Base-by-base conservation (phyloP, 352 stramenopile species). In the Phytophthora idaei region DNA sequence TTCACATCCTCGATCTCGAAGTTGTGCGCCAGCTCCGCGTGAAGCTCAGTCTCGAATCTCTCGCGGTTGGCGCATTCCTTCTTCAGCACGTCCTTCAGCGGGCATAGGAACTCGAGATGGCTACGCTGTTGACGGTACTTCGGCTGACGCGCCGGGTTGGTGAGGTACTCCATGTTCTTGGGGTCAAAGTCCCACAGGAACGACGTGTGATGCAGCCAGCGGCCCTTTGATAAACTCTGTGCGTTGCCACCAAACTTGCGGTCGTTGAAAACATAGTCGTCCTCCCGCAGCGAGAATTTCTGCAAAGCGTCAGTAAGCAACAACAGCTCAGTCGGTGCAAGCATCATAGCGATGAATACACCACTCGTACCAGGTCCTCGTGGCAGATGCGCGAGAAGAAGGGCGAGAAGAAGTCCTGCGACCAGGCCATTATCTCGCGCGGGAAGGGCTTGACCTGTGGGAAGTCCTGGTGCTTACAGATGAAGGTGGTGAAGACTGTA, bases 181-280 rank as follows among this genome's bases (percentile, higher is more conserved):
- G 89, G 71, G 53, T 98, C 76, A 64, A 97, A 99, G 72, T 99
- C 94, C 93, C 94, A 99, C 12, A 99, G 71, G 76, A 99, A 99
- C 54, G 91, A 98, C 21, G 97, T 99, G 77, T 99, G 97, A 73
- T 99, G 97, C 25, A 99, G 73, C 91, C 93, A 99, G 12, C 96
- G 94, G 52, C 90, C 85, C 68, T 94, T 97, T 5, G 86, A 91
- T 62, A 99, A 98, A 65, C 86, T 95, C 73, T 99, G 97, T 14
- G 97, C 97, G 75, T 99, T 99, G 39, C 97, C 97, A 14, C 87
- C 97, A 65, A 98, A 97, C 83, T 99, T 99, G 34, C 84, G 82
- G 59, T 97, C 75, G 27, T 86, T 89, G 50, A 99, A 92, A 42
- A 98, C 92, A 67, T 99, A 99, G 79, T 99, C 97, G 69, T 99